Evolutionary conservation across 768 basidiomycete species (phyloP), one percentile per base, ranked within the genome.

Genomic region (Rhodosporidiobolus sp.): DNA sequence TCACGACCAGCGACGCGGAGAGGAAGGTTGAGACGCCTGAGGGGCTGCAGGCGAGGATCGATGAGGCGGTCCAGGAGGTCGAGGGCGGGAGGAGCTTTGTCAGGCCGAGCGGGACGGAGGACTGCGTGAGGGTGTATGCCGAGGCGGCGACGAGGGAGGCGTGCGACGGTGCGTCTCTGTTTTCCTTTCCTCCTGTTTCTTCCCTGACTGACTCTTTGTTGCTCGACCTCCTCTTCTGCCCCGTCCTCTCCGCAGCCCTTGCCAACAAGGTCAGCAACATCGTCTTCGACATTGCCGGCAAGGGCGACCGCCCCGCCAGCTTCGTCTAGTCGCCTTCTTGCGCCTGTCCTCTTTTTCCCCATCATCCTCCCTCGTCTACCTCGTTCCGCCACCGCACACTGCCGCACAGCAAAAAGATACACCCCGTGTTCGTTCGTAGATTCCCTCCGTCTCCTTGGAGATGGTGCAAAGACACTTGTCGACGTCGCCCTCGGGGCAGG

Each of bases 101-200:
- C 26, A 82, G 96, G 68, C 96, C 96, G 4, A 95, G 93, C 81
- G 96, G 96, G 16, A 99, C 96, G 32, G 96, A 99, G 81, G 94
- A 99, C 78, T 94, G 95, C 34, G 96, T 99, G 11, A 86, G 96
- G 69, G 94, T 99, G 24, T 99, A 98, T 79, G 96, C 94, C 2
- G 96, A 99, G 81, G 95, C 96, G 2, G 84, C 83, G 57, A 82
- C 87, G 53, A 86, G 86, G 71, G 81, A 86, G 22, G 88, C 89
- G 76, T 92, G 90, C 28, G 92, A 94, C 80, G 90, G 95, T 96
- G 76, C 79, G 89, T 50, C 14, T 2, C 28, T 19, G 9, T 8
- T 17, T 16, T 20, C 19, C 24, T 10, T 17, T 38, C 38, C 62
- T 24, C 35, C 35, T 6, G 30, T 11, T 16, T 5, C 24, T 4